Base-by-base conservation (phyloP, 1,284 basidiomycete genomes). In the Ceratobasidium sp. region DNA sequence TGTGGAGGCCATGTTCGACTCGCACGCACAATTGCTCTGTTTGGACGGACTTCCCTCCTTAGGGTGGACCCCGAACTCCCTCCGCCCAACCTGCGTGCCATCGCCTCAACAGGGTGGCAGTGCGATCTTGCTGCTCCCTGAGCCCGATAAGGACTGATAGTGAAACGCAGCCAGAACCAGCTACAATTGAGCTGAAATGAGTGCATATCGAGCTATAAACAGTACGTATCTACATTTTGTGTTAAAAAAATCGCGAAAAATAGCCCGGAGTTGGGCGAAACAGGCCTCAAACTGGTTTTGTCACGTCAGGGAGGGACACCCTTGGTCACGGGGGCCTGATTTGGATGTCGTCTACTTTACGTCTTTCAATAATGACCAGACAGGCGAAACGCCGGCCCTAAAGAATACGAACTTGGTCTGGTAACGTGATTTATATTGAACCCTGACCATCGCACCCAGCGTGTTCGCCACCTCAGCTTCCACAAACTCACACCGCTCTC, bases 81-180 rank as follows among this genome's bases (percentile, higher is more conserved):
- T 28, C 39, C 60, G n/a, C 60, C 11, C 60, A 20, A n/a, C 37
- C 39, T 8, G 7, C 4, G 39, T 39, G 61, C n/a, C 23, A 31
- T 31, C 61, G 37, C 26, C 6, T 63, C 23, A 11, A 33, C 42
- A 45, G 20, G 15, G 54, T 37, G 33, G 60, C 60, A n/a, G 60
- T 63, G 60, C 35, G 35, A 63, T 63, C 37, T 6, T 28, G 56
- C 11, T 6, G 1, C 4, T 2, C 56, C 60, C 60, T 63, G 60
- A 39, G 60, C 20, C 39, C 13, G 60, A 63, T 63, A 63, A 63
- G 35, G 6, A 39, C 33, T 63, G 60, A 63, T 63, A 63, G 17
- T n/a, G 33, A 33, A 39, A n/a, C 17, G 26, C 8, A n/a, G 60
- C 33, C 60, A 17, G 6, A 63, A 63, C 35, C 15, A 31, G 1